Conservation (phyloP, 176 grass and related monocot species). For the Bothriochloa decipiens region DNA sequence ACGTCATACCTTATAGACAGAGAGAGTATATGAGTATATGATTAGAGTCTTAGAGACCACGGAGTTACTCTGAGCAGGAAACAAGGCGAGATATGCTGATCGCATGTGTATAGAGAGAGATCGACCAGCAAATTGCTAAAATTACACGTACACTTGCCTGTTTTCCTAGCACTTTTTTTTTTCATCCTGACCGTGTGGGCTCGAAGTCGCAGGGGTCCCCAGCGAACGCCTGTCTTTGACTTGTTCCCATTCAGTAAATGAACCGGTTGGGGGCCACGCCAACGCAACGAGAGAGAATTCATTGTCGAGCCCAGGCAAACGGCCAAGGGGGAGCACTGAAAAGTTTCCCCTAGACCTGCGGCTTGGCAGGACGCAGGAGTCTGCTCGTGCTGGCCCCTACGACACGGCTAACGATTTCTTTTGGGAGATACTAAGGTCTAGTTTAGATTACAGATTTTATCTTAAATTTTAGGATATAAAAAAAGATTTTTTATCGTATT, state of each 20-base stretch:
- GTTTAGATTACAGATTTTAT: too few species aligned
- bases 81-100: not conserved
- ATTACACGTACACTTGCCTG: not conserved
- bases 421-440: constrained; percentile 39
- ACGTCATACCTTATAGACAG: too few species aligned
- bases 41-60: too few species aligned
- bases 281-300: constrained; percentile 22
- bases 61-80: not conserved
- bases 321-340: constrained; percentile 32
- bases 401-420: constrained; percentile 50
- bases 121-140: not conserved
- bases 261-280: not conserved
- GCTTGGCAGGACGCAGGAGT: constrained; percentile 11
- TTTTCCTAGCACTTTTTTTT: not conserved
- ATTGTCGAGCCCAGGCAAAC: constrained; percentile 48
- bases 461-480: too few species aligned
- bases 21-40: too few species aligned
- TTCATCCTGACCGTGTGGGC: not conserved
- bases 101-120: not conserved
- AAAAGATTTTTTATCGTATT: too few species aligned
- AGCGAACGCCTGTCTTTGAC: constrained; percentile 44
- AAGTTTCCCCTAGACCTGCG: constrained; percentile 50
- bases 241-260: not conserved
- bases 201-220: too few species aligned
- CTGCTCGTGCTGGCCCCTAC: constrained; percentile 13